Conservation (phyloP, 2,329 filamentous ascomycete genomes). For the Trichoderma endophyticum region DNA sequence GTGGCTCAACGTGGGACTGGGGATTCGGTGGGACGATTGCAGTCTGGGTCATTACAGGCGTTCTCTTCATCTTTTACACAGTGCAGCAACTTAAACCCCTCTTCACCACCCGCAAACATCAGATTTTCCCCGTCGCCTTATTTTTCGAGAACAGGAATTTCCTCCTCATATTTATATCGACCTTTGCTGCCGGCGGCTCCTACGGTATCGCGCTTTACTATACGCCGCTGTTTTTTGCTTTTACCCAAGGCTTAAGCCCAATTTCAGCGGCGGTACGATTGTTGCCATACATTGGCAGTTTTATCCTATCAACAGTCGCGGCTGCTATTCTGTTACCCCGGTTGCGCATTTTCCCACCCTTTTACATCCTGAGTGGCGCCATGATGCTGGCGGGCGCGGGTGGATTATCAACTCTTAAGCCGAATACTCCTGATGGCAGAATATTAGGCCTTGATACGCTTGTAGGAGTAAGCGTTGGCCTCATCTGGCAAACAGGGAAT, state of each 20-base stretch:
- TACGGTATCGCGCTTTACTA: slow-evolving; percentile 48
- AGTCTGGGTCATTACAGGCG: slow-evolving; percentile 45
- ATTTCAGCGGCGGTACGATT: slow-evolving; percentile 41
- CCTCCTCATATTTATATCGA: slow-evolving; percentile 38
- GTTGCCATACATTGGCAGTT: slow-evolving; percentile 41
- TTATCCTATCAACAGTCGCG: slow-evolving; percentile 36
- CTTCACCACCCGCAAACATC: slow-evolving; percentile 38
- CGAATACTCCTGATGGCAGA: slow-evolving; percentile 25
- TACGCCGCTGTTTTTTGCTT: slow-evolving; percentile 54
- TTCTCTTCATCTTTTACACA: slow-evolving; percentile 42
- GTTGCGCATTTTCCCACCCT: slow-evolving; percentile 37
- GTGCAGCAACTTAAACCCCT: slow-evolving; percentile 46
- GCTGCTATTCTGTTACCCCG: slow-evolving; percentile 38
- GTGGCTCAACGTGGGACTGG: slow-evolving; percentile 50
- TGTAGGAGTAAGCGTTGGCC: slow-evolving; percentile 32
- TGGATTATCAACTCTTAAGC: slow-evolving; percentile 27
- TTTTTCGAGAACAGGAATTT: background rate
- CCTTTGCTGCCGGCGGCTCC: slow-evolving; percentile 33
- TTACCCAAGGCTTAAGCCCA: slow-evolving; percentile 41
- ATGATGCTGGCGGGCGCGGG: slow-evolving; percentile 28
- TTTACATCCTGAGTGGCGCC: slow-evolving; percentile 31
- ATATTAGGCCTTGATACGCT: slow-evolving; percentile 33
- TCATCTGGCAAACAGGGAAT: slow-evolving; percentile 30
- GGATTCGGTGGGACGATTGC: slow-evolving; percentile 41
- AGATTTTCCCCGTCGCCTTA: slow-evolving; percentile 40